Conservation (phyloP, 768 basidiomycete genomes). For the Flagelloscypha sp. region DNA sequence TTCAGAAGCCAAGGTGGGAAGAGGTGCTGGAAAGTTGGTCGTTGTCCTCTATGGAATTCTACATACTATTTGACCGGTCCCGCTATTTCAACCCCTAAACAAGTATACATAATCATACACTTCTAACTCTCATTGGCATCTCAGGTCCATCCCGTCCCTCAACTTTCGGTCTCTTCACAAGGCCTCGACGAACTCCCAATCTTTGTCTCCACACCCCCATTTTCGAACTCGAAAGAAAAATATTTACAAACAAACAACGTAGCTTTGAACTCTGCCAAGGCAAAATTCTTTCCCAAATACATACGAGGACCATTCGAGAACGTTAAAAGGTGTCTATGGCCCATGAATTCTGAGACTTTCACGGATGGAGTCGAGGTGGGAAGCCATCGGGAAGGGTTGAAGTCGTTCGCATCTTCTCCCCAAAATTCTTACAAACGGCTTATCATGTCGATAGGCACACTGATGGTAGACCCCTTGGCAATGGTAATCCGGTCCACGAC, state of each 20-base stretch:
- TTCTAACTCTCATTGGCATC: conserved; percentile 25
- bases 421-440: conserved; percentile 33
- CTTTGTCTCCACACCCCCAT: conserved; percentile 25
- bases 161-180: conserved; percentile 29
- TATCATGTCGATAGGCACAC: conserved; percentile 29
- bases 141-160: conserved; percentile 20
- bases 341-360: conserved; percentile 26
- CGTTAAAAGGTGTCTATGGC: conserved; percentile 31
- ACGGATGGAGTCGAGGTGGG: conserved; percentile 20
- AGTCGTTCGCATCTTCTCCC: conserved; percentile 35
- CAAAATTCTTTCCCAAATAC: conserved; percentile 37
- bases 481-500: conserved; percentile 23
- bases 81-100: no score
- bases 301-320: conserved; percentile 37
- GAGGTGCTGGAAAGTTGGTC: no score
- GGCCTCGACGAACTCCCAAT: conserved; percentile 22
- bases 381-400: conserved; percentile 38
- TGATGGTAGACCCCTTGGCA: conserved; percentile 30
- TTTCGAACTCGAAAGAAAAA: conserved; percentile 28
- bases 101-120: no score
- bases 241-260: neutral
- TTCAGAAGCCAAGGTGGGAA: no score
- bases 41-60: no score
- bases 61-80: no score
- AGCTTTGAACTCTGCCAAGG: conserved; percentile 34